A percentile compares a stretch with the other conserved stretches of the same genome.
Evolutionary conservation across 2,329 filamentous ascomycete species (phyloP).

Genomic region (Fusarium napiforme): DNA sequence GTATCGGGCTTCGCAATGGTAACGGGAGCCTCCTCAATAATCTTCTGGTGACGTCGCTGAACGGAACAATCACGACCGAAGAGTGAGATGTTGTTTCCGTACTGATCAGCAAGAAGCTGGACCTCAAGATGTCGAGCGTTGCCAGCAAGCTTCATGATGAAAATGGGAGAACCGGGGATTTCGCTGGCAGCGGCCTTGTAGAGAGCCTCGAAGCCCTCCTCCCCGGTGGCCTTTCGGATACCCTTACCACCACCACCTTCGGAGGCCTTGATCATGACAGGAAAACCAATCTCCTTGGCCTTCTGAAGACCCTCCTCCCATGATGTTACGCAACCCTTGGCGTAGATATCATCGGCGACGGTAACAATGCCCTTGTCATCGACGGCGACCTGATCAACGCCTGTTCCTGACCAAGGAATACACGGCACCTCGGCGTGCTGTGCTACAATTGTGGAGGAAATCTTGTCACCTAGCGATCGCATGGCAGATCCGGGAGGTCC

Average conservation of each 20-base stretch:
- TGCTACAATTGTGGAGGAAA: constrained; percentile 98
- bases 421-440: constrained; percentile 96
- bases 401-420: constrained; percentile 99
- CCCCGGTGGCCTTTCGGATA: constrained; percentile 91
- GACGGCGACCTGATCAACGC: constrained; percentile 82
- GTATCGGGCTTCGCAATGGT: constrained; percentile 91
- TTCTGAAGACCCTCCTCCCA: constrained; percentile 90
- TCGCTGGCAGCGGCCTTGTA: constrained; percentile 98
- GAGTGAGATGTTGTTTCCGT: constrained; percentile 99
- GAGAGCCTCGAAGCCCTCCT: constrained; percentile 84
- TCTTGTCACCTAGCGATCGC: constrained; percentile 99
- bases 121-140: constrained; percentile 98
- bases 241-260: constrained; percentile 99
- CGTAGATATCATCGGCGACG: constrained; percentile 85
- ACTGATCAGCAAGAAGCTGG: constrained; percentile 96
- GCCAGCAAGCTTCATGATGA: constrained; percentile 99
- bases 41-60: constrained; percentile 98
- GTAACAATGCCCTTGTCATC: constrained; percentile 91
- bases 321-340: constrained; percentile 88
- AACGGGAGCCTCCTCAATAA: constrained; percentile 98
- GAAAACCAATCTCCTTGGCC: constrained; percentile 93
- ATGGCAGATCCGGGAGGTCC: constrained; percentile 97
- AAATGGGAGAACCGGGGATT: constrained; percentile 98
- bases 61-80: constrained; percentile 99
- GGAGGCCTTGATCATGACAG: constrained; percentile 99